These are phyloP conservation scores for Aspergillus uvarum DNA, from an alignment of 2,329 filamentous ascomycete genomes.

Conservation along the genomic window DNA sequence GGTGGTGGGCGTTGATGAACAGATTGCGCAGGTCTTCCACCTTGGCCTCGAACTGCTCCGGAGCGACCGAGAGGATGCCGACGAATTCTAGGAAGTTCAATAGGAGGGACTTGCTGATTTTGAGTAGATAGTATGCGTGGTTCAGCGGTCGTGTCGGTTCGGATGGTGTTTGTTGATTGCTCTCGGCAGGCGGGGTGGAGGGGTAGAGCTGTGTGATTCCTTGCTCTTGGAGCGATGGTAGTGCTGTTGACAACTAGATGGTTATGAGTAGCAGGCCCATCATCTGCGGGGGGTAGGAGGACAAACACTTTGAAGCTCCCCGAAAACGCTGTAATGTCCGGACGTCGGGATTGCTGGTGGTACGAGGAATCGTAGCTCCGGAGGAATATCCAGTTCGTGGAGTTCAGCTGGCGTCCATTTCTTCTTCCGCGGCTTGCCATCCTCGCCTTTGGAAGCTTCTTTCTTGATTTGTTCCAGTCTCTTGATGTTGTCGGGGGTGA, in stretches of 20 bases:
- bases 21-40: slow-evolving; percentile 76
- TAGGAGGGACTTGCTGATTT: slow-evolving; percentile 78
- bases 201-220: slow-evolving; percentile 71
- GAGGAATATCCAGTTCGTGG: slow-evolving; percentile 55
- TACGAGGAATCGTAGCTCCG: slow-evolving; percentile 73
- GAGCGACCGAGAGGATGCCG: slow-evolving; percentile 67
- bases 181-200: slow-evolving; percentile 51
- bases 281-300: too few species aligned
- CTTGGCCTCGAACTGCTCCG: slow-evolving; percentile 67
- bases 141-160: slow-evolving; percentile 45
- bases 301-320: slow-evolving; percentile 61
- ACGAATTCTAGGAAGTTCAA: slow-evolving; percentile 86
- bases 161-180: slow-evolving; percentile 51
- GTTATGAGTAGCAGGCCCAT: neutral
- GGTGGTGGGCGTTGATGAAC: slow-evolving; percentile 86
- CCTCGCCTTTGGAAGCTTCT: slow-evolving; percentile 31
- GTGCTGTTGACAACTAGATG: slow-evolving; percentile 54
- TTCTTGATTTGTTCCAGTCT: slow-evolving; percentile 56
- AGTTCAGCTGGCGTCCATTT: slow-evolving; percentile 37
- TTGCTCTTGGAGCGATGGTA: slow-evolving; percentile 67
- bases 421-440: slow-evolving; percentile 32
- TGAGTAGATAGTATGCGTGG: slow-evolving; percentile 64
- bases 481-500: slow-evolving; percentile 72
- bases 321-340: slow-evolving; percentile 74
- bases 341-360: slow-evolving; percentile 73